A percentile compares a stretch with the other conserved stretches of the same genome.
These are phyloP conservation scores for Penicillium sp. DNA, from an alignment of 2,329 filamentous ascomycete genomes.

Conservation along the genomic window DNA sequence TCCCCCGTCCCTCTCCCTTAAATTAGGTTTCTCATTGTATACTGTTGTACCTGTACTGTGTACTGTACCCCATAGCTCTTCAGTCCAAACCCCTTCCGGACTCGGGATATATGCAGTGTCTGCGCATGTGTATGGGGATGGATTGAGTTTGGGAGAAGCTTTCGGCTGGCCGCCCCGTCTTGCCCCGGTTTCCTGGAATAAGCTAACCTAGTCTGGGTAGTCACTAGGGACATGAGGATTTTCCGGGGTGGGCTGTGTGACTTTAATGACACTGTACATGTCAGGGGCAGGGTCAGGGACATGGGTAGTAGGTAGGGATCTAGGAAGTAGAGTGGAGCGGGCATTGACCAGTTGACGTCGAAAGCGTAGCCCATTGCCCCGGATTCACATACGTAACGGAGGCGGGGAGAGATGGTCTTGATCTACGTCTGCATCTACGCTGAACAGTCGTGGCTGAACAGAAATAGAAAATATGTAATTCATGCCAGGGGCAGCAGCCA, in stretches of 20 bases:
- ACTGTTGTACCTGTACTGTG: neutral
- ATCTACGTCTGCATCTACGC: neutral
- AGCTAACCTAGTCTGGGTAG: neutral
- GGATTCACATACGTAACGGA: neutral
- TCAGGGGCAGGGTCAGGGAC: neutral
- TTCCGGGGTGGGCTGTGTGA: neutral
- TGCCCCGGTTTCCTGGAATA: neutral
- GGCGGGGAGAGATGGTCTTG: neutral
- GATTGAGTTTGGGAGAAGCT: neutral
- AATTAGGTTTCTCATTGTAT: neutral
- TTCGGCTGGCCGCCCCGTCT: neutral
- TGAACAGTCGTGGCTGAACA: slow-evolving; percentile 13
- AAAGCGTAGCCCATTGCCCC: neutral
- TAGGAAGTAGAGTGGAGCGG: neutral
- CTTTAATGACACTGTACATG: neutral
- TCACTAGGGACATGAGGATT: neutral
- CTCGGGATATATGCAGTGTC: neutral
- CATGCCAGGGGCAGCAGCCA: slow-evolving; percentile 26
- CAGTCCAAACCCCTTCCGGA: neutral
- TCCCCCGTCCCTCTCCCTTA: neutral
- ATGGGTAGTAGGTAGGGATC: neutral
- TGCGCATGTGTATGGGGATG: neutral
- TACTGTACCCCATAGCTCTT: neutral
- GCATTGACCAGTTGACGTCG: neutral
- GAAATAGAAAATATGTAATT: slow-evolving; percentile 28